Evolutionary conservation across 1,139 yeast species (phyloP).

Genomic region (Sugiyamaella novakii): DNA sequence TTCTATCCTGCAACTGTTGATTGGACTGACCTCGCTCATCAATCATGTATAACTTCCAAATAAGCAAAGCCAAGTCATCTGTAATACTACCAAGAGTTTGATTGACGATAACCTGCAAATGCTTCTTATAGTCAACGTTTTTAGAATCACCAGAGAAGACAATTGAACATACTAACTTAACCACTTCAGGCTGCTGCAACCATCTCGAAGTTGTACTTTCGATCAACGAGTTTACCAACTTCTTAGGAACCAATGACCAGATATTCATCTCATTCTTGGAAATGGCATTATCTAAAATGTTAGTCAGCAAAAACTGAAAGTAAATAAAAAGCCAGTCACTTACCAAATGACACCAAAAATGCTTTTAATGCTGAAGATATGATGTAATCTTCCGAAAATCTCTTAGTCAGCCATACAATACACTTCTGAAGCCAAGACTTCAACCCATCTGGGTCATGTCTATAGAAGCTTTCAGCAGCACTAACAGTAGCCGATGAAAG

Average conservation of each 20-base stretch:
- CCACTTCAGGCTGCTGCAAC: slow-evolving; percentile 46
- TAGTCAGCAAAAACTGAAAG: no score
- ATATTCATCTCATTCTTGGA: slow-evolving; percentile 36
- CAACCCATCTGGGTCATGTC: slow-evolving; percentile 8
- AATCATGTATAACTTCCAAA: slow-evolving; percentile 38
- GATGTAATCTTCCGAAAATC: slow-evolving; percentile 31
- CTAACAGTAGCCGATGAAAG: slow-evolving; percentile 9
- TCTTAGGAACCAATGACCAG: slow-evolving; percentile 51
- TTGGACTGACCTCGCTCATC: slow-evolving; percentile 55
- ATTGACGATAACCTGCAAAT: slow-evolving; percentile 66
- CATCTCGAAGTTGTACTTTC: slow-evolving; percentile 63
- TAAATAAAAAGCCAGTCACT: no score
- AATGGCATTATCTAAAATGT: slow-evolving; percentile 6
- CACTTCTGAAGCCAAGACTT: slow-evolving; percentile 28
- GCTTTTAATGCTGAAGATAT: slow-evolving; percentile 20
- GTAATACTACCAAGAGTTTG: slow-evolving; percentile 32
- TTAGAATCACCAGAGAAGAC: slow-evolving; percentile 45
- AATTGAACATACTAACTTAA: slow-evolving; percentile 50
- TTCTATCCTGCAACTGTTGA: slow-evolving; percentile 48
- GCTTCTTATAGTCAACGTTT: slow-evolving; percentile 52
- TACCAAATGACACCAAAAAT: slow-evolving; percentile 24
- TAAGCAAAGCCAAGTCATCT: slow-evolving; percentile 26
- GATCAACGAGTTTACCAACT: slow-evolving; percentile 63
- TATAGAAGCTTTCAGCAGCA: slow-evolving; percentile 8
- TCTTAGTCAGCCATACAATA: slow-evolving; percentile 35